These are phyloP conservation scores for Insectozyma bohioensis DNA, from an alignment of 1,139 yeast genomes.

Conservation along the genomic window DNA sequence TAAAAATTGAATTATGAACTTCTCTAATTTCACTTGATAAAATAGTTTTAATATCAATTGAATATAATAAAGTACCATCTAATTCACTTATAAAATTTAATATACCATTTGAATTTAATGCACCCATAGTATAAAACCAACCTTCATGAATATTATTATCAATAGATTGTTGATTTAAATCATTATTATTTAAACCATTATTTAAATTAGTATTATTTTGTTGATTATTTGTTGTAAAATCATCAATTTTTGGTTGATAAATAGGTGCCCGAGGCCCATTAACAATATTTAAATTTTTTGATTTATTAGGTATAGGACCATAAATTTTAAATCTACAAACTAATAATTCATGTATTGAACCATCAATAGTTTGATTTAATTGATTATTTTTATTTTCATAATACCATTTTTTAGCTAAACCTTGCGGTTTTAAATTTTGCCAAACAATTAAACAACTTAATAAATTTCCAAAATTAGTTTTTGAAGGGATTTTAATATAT, in stretches of 20 bases:
- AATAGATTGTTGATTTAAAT: slow-evolving; percentile 6
- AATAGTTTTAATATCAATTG: slow-evolving; percentile 56
- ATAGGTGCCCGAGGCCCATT: slow-evolving; percentile 49
- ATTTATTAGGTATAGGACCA: slow-evolving; percentile 56
- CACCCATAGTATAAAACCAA: slow-evolving; percentile 81
- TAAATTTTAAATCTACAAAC: slow-evolving; percentile 66
- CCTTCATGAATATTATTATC: slow-evolving; percentile 41
- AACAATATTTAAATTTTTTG: slow-evolving; percentile 40
- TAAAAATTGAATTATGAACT: slow-evolving; percentile 67
- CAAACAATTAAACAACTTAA: slow-evolving; percentile 58
- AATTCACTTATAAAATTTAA: slow-evolving; percentile 62
- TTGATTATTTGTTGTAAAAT: slow-evolving; percentile 6
- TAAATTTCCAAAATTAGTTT: slow-evolving; percentile 46
- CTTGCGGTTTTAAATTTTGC: slow-evolving; percentile 60
- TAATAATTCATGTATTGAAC: slow-evolving; percentile 40
- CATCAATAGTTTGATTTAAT: slow-evolving; percentile 12
- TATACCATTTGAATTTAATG: slow-evolving; percentile 63
- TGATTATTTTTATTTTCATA: slow-evolving; percentile 37
- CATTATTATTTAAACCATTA: slow-evolving; percentile 3
- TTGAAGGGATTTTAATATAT: slow-evolving; percentile 46
- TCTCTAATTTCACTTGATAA: slow-evolving; percentile 68
- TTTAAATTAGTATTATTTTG: background rate
- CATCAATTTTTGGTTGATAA: slow-evolving; percentile 27
- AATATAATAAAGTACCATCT: slow-evolving; percentile 66
- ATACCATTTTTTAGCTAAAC: slow-evolving; percentile 59